phyloP scores from a whole-genome alignment of 2,329 filamentous ascomycete species.

The Aspergillus persii region DNA sequence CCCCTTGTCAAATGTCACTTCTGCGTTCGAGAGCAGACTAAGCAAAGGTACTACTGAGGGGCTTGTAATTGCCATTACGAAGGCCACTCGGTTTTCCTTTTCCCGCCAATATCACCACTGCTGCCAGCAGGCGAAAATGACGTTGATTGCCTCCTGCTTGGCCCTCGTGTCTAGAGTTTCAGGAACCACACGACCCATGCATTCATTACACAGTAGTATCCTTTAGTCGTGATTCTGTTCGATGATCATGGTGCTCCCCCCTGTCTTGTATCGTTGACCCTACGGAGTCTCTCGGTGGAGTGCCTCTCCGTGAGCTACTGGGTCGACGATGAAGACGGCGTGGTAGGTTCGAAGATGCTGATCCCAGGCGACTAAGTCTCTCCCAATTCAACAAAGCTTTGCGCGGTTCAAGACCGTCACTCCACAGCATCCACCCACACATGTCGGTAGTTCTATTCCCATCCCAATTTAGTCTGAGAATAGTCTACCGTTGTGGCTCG shows the following conservation, averaged over 20 bases:
- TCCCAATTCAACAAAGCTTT: constrained; percentile 7
- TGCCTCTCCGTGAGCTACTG: background rate
- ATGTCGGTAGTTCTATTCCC: constrained; percentile 4
- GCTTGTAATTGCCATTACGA: background rate
- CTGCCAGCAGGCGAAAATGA: background rate
- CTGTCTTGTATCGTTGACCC: background rate
- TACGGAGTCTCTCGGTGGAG: background rate
- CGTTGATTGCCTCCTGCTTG: background rate
- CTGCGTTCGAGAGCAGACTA: background rate
- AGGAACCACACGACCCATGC: constrained; percentile 2
- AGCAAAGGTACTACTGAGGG: background rate
- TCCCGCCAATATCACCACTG: background rate
- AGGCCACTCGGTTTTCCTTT: background rate
- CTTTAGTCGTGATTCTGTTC: background rate
- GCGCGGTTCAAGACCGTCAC: constrained; percentile 3
- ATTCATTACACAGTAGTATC: background rate
- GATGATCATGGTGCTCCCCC: constrained; percentile 1
- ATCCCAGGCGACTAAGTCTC: background rate
- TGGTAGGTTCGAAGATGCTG: background rate
- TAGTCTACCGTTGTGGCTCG: constrained; percentile 2
- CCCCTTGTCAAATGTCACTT: background rate
- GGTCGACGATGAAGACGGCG: background rate
- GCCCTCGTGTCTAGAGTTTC: constrained; percentile 10
- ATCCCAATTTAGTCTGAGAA: background rate
- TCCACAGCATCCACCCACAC: constrained; percentile 8